Evolutionary conservation across 2,329 filamentous ascomycete genomes (phyloP), one percentile per base, ranked within the genome.

Genomic region (Boeremia lycopersici): DNA sequence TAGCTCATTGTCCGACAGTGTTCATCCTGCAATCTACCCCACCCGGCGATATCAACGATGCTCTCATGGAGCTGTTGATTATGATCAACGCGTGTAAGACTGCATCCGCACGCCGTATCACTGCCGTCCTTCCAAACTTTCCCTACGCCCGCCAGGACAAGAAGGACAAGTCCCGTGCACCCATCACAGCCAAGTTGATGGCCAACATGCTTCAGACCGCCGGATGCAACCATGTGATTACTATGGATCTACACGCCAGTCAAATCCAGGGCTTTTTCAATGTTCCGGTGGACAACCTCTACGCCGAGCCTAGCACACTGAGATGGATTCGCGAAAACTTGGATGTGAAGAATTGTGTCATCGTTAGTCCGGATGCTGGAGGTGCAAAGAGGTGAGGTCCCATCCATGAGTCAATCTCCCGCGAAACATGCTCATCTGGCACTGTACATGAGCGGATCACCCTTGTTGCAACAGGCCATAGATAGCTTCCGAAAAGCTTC

Each of bases 201-300:
- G 93, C 93, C 53, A 97, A 98, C 78, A 97, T 98, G 93, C 83
- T 98, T 51, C 91, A 96, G 76, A 96, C 92, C 2, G 93, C 93
- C 38, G 93, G 93, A 52, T 96, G 91, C 77, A 92, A 92, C 74
- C 90, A 93, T 73, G 89, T 96, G 68, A 96, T 97, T 65, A 97
- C 93, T 15, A 96, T 97, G 91, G 93, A 97, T 71, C 83, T 97
- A 54, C 93, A 97, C 73, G 93, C 92, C 54, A 92, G 88, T 56
- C 93, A 97, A 81, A 96, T 96, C 59, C 90, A 96, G 77, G 93
- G 93, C 36, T 97, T 98, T 81, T 97, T 97, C 83, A 96, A 96
- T 59, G 85, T 89, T 13, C 86, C 86, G 5, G 86, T 89, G 26
- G 86, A 89, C 72, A 89, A 97, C 75, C 84, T 98, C 38, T 97